Evolutionary conservation across 1,139 yeast genomes (phyloP).

Genomic region (Taphrina confusa): DNA sequence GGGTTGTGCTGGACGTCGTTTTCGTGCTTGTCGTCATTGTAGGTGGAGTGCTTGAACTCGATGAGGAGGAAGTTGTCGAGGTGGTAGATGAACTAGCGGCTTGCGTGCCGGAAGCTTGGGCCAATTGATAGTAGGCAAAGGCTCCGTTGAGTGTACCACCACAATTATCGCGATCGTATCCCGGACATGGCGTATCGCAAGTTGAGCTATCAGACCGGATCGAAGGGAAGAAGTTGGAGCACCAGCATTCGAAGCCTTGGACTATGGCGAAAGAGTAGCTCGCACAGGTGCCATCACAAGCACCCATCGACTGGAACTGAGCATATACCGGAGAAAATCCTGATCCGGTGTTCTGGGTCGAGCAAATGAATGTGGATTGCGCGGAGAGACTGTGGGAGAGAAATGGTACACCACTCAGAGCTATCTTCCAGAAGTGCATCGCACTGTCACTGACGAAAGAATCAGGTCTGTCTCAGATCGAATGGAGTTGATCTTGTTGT

Average conservation of each 20-base stretch:
- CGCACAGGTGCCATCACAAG: slow-evolving; percentile 55
- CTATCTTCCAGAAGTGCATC: neutral
- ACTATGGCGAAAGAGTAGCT: slow-evolving; percentile 58
- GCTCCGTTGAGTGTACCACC: slow-evolving; percentile 48
- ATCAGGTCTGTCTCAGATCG: no score
- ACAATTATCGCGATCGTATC: slow-evolving; percentile 53
- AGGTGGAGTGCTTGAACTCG: neutral
- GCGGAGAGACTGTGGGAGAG: neutral
- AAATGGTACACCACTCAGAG: neutral
- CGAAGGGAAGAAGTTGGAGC: slow-evolving; percentile 57
- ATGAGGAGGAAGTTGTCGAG: slow-evolving; percentile 7
- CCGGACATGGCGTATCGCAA: slow-evolving; percentile 55
- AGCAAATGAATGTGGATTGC: slow-evolving; percentile 16
- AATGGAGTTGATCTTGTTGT: no score
- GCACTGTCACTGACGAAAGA: no score
- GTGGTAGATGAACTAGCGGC: neutral
- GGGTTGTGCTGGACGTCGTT: slow-evolving; percentile 15
- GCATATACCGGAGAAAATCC: slow-evolving; percentile 39
- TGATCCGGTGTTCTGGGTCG: slow-evolving; percentile 24
- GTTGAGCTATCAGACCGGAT: slow-evolving; percentile 46
- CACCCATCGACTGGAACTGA: slow-evolving; percentile 57
- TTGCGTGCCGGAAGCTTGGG: slow-evolving; percentile 30
- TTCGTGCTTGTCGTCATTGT: slow-evolving; percentile 8
- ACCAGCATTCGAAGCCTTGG: slow-evolving; percentile 59
- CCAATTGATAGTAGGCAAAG: slow-evolving; percentile 21